These are phyloP conservation scores for Linderniella brevidens DNA, from an alignment of 257 asterid species.

Conservation along the genomic window DNA sequence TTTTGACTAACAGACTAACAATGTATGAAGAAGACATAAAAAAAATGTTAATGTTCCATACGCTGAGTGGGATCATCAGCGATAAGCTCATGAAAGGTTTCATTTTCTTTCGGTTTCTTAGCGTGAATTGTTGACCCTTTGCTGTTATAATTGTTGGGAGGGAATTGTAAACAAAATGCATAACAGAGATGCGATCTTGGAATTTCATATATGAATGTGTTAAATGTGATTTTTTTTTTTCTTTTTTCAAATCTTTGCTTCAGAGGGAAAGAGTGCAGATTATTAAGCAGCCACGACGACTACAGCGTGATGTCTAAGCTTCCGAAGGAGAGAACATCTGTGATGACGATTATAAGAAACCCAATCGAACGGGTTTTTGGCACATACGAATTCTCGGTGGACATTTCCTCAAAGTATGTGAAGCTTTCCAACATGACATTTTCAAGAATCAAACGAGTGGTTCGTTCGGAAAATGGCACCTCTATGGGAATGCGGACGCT, in stretches of 20 bases:
- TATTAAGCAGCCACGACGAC: slow-evolving; percentile 89
- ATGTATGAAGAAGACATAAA: too few relatives aligned
- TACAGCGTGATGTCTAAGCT: slow-evolving; percentile 77
- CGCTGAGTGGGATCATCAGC: too few relatives aligned
- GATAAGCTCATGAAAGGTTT: too few relatives aligned
- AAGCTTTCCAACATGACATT: slow-evolving; percentile 85
- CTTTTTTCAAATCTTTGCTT: slow-evolving; percentile 12
- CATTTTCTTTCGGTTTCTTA: too few relatives aligned
- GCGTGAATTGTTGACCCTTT: too few relatives aligned
- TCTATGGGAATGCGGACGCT: slow-evolving; percentile 40
- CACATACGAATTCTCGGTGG: slow-evolving; percentile 84
- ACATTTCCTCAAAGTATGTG: slow-evolving; percentile 92
- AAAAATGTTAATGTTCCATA: too few relatives aligned
- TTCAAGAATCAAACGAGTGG: slow-evolving; percentile 42
- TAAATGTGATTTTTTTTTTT: not conserved
- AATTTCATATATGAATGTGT: too few relatives aligned
- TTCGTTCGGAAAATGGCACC: slow-evolving; percentile 18
- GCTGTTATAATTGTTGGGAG: too few relatives aligned
- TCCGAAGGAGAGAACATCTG: slow-evolving; percentile 65
- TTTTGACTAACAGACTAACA: too few relatives aligned
- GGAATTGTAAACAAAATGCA: too few relatives aligned
- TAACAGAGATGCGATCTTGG: too few relatives aligned
- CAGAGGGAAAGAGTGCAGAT: slow-evolving; percentile 72
- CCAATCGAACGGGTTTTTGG: slow-evolving; percentile 95
- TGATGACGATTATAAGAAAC: slow-evolving; percentile 82